These are phyloP conservation scores for Solanum habrochaites DNA, from an alignment of 257 asterid genomes.

Conservation along the genomic window DNA sequence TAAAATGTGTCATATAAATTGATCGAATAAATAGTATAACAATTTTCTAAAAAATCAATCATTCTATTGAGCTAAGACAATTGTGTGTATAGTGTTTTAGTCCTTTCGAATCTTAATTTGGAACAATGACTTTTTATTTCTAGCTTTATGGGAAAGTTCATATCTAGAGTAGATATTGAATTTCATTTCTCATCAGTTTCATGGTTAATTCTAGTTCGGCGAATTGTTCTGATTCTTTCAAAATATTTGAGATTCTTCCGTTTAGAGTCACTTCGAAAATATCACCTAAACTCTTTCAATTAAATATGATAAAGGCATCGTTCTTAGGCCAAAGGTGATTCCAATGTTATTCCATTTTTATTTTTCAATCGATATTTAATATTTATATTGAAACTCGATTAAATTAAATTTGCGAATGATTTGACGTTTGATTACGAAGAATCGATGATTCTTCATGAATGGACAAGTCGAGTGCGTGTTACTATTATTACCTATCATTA, in stretches of 20 bases:
- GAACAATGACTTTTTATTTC: accelerated
- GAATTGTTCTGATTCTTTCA: background rate
- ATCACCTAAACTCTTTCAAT: background rate
- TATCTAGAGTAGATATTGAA: background rate
- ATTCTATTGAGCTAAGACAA: background rate
- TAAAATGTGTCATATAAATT: no score
- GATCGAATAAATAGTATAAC: background rate
- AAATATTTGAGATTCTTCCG: accelerated
- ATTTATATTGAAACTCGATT: no score
- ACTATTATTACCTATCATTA: background rate
- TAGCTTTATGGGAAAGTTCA: no score
- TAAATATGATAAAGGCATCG: no score
- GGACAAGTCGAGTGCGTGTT: background rate
- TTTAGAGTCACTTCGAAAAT: background rate
- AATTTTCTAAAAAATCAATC: no score
- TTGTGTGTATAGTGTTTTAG: no score
- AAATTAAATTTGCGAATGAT: background rate
- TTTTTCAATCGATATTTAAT: accelerated
- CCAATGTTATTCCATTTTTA: background rate
- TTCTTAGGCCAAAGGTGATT: background rate
- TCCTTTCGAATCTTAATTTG: no score
- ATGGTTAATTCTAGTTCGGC: no score
- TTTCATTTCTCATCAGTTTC: no score
- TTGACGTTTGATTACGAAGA: background rate
- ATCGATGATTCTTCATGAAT: background rate